These are phyloP conservation scores for Aureobasidium mangrovei DNA, from an alignment of 2,329 filamentous ascomycete genomes.

Conservation along the genomic window DNA sequence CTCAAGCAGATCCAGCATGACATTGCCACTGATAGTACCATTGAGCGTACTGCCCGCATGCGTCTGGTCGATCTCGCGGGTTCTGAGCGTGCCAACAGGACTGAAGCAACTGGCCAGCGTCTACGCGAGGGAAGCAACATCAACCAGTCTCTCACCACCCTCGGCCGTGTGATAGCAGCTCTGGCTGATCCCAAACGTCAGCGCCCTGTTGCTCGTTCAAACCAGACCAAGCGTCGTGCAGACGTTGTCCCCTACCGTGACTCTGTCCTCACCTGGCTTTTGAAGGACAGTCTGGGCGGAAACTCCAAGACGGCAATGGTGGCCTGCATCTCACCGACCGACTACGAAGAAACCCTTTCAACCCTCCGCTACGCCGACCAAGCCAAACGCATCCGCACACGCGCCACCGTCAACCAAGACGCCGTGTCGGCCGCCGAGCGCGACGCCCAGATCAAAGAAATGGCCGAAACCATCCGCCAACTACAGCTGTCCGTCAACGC, in stretches of 20 bases:
- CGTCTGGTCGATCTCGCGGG: slow-evolving; percentile 90
- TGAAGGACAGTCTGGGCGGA: slow-evolving; percentile 91
- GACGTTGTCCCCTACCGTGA: slow-evolving; percentile 82
- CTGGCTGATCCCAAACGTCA: slow-evolving; percentile 59
- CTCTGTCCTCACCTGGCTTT: slow-evolving; percentile 72
- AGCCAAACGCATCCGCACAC: slow-evolving; percentile 91
- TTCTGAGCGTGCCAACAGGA: slow-evolving; percentile 88
- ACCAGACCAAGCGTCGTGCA: slow-evolving; percentile 37
- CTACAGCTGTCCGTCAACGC: slow-evolving; percentile 65
- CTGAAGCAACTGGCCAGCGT: slow-evolving; percentile 84
- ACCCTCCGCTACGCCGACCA: slow-evolving; percentile 96
- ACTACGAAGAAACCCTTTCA: slow-evolving; percentile 95
- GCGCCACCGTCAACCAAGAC: slow-evolving; percentile 92
- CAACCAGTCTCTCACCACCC: slow-evolving; percentile 95
- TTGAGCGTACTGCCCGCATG: slow-evolving; percentile 87
- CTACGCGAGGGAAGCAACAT: slow-evolving; percentile 95
- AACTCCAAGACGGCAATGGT: slow-evolving; percentile 99
- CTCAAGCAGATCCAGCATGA: slow-evolving; percentile 98
- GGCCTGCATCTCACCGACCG: slow-evolving; percentile 86
- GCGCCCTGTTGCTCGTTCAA: slow-evolving; percentile 38
- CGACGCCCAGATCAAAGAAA: slow-evolving; percentile 85
- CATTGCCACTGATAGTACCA: slow-evolving; percentile 93
- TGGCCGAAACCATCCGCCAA: slow-evolving; percentile 86
- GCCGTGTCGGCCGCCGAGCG: slow-evolving; percentile 85
- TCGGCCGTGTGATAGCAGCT: slow-evolving; percentile 91